Conservation (phyloP, 2,329 filamentous ascomycete species). For the Emericellopsis atlantica region DNA sequence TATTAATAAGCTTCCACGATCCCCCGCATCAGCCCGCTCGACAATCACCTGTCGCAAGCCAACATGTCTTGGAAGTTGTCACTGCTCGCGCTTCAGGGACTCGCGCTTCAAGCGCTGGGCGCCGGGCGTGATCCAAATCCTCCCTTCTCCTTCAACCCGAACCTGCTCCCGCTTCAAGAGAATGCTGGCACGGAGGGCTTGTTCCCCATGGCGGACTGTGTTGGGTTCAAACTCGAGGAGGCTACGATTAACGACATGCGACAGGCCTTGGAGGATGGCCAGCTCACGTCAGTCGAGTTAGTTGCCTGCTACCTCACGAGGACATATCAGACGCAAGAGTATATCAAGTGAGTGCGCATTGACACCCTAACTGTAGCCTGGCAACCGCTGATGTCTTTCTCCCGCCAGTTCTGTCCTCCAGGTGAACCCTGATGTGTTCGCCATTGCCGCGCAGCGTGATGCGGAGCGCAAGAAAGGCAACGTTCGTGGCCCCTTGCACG, state of each 20-base stretch:
- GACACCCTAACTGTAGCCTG: background rate
- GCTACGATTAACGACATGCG: constrained; percentile 59
- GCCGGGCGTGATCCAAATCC: background rate
- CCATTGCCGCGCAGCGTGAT: constrained; percentile 7
- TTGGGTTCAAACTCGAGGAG: constrained; percentile 51
- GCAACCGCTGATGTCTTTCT: background rate
- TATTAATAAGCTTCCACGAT: no score
- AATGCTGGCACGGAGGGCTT: constrained; percentile 21
- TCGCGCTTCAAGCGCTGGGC: background rate
- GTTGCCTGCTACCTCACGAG: constrained; percentile 50
- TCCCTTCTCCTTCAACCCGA: constrained; percentile 11
- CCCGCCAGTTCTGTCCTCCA: background rate
- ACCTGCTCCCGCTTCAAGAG: constrained; percentile 19
- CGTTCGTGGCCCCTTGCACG: constrained; percentile 9
- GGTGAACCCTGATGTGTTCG: constrained; percentile 4
- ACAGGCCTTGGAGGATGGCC: constrained; percentile 36
- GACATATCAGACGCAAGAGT: constrained; percentile 48
- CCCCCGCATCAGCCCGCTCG: no score
- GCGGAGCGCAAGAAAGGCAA: constrained; percentile 8
- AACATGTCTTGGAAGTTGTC: background rate
- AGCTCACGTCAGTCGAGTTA: constrained; percentile 44
- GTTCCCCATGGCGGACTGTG: constrained; percentile 53
- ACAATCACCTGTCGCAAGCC: background rate
- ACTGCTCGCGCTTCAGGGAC: background rate
- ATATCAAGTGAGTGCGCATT: constrained; percentile 39